Conservation (phyloP, 805 yeast genomes). For the Saccharomycopsis microspora region DNA sequence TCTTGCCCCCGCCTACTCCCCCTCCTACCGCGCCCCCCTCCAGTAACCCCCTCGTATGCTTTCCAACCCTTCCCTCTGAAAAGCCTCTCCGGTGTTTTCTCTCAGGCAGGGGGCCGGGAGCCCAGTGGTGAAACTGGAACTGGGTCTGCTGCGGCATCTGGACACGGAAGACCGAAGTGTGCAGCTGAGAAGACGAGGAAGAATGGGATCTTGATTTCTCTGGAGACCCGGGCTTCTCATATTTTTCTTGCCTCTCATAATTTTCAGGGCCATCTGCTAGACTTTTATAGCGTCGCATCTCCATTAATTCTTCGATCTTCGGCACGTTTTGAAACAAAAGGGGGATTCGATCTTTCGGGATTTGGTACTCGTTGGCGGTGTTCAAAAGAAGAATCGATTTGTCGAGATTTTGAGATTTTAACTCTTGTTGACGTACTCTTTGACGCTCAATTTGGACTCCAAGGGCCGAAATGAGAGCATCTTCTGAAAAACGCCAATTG, state of each 20-base stretch:
- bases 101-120: too few relatives aligned
- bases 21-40: too few relatives aligned
- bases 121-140: conserved; percentile 27
- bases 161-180: conserved; percentile 26
- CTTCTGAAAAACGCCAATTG: conserved; percentile 11
- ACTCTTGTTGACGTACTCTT: conserved; percentile 67
- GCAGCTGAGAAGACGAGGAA: conserved; percentile 14
- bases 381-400: conserved; percentile 55
- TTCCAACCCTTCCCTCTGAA: too few relatives aligned
- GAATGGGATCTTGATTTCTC: neutral
- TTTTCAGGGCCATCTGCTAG: neutral
- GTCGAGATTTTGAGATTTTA: conserved; percentile 50
- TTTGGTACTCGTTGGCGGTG: conserved; percentile 46
- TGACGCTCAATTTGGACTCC: conserved; percentile 46
- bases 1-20: too few relatives aligned
- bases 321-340: conserved; percentile 33
- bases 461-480: conserved; percentile 5
- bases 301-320: neutral
- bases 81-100: too few relatives aligned
- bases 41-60: too few relatives aligned
- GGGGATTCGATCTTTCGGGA: conserved; percentile 59
- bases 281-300: neutral
- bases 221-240: neutral
- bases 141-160: conserved; percentile 24
- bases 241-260: neutral